phyloP scores from a whole-genome alignment of 495 filamentous ascomycete species.

The Thozetella sp. region DNA sequence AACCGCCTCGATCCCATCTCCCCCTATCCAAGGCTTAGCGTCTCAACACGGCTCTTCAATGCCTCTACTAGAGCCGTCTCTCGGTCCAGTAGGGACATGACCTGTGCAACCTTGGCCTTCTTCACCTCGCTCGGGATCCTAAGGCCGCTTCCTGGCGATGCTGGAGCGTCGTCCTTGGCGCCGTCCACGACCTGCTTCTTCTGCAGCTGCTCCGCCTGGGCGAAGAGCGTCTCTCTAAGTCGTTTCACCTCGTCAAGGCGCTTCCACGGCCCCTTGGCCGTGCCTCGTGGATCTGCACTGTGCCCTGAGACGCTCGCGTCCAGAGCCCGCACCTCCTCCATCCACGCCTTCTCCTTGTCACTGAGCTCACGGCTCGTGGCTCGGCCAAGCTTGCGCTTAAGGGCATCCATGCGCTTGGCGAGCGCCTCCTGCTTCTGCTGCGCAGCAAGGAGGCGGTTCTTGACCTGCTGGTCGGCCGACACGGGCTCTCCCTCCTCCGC shows the following conservation, averaged over 20 bases:
- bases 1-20: background rate
- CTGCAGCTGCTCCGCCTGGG: constrained; percentile 43
- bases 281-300: constrained; percentile 9
- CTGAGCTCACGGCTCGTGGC: constrained; percentile 66
- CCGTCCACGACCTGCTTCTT: constrained; percentile 23
- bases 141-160: constrained; percentile 28
- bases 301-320: constrained; percentile 41
- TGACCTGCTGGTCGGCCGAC: constrained; percentile 54
- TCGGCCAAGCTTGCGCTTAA: constrained; percentile 61
- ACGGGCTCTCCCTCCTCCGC: constrained; percentile 42
- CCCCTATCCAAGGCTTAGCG: constrained; percentile 24
- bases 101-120: constrained; percentile 66
- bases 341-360: constrained; percentile 71
- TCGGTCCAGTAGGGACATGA: constrained; percentile 71
- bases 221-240: constrained; percentile 52
- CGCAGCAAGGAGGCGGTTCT: constrained; percentile 61
- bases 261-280: constrained; percentile 38
- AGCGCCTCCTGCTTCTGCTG: constrained; percentile 62
- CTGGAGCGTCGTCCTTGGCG: constrained; percentile 25
- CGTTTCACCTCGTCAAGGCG: constrained; percentile 49
- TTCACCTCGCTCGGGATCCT: constrained; percentile 69
- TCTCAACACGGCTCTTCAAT: constrained; percentile 31
- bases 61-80: constrained; percentile 61
- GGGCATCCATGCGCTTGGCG: constrained; percentile 60
- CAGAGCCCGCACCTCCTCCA: constrained; percentile 61